Evolutionary conservation across 1,284 basidiomycete genomes (phyloP), one percentile per base, ranked within the genome.

Genomic region (Macrocystidia cucumis): DNA sequence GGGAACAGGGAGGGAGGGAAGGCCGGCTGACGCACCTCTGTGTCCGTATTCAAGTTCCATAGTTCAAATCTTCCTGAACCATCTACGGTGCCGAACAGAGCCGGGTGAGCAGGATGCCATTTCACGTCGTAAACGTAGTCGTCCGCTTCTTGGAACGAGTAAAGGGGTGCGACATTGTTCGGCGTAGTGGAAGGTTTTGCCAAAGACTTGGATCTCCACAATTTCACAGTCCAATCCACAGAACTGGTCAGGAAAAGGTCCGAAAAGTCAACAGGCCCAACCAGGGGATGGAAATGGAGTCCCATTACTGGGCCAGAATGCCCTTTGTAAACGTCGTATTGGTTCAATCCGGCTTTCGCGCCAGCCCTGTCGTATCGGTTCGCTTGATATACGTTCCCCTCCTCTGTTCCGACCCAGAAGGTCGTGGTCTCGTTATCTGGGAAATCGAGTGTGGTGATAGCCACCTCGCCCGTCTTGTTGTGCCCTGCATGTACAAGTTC

Each of bases 91-190:
- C 87, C 95, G 56, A 98, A 99, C 28, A 96, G 43, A 0, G 92
- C 91, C 3, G 96, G 96, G 57, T 98, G 93, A 17, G 77, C 67
- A 1, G 93, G 91, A 56, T 98, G 93, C 96, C 96, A 99, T 54
- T 83, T 86, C 32, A 92, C 92, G 60, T 98, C 95, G 60, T 96
- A 98, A n/a, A 98, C 91, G 55, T 98, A 98, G 56, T 98, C 95
- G 55, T 91, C 90, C 8, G 90, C 84, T 58, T 97, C 93, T 48
- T 98, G 93, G 49, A 97, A 96, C 28, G 87, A 90, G 56, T 92
- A 86, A 12, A 96, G 48, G 1, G 93, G 89, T 1, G 73, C 36
- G 14, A 91, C 69, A 5, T 59, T 59, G 40, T 79, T 72, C 17
- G 66, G 63, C 16, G 67, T 57, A 9, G 79, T 78, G 8, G 73